Evolutionary conservation across 768 basidiomycete species (phyloP).

Genomic region (Boletus coccyginus): DNA sequence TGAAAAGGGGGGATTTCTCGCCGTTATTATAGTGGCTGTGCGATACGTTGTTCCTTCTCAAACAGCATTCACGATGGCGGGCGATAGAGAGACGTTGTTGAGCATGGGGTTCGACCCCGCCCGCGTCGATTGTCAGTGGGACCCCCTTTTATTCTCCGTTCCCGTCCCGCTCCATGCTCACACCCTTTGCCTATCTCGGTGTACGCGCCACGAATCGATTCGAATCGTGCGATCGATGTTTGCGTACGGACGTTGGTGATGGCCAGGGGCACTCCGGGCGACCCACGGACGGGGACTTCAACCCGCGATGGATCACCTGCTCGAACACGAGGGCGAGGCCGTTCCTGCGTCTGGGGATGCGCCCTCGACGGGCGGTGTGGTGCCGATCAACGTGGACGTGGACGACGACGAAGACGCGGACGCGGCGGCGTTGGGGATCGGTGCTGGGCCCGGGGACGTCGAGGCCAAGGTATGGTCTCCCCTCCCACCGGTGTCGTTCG

Average conservation of each 20-base stretch:
- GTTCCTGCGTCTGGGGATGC: constrained; percentile 56
- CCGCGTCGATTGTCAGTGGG: constrained; percentile 77
- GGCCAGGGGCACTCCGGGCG: constrained; percentile 82
- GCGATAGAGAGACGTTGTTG: constrained; percentile 72
- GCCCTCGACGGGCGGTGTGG: too few species aligned
- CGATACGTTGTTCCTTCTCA: too few species aligned
- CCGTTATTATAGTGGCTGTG: too few species aligned
- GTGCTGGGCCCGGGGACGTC: constrained; percentile 28
- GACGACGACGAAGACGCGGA: constrained; percentile 71
- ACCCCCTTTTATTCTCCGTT: neutral
- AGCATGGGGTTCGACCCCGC: constrained; percentile 85
- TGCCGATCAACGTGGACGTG: constrained; percentile 12
- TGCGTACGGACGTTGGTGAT: neutral
- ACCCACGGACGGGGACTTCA: constrained; percentile 84
- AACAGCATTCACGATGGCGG: constrained; percentile 30
- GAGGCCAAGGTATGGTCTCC: constrained; percentile 60
- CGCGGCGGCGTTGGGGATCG: constrained; percentile 51
- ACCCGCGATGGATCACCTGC: constrained; percentile 85
- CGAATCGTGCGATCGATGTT: neutral
- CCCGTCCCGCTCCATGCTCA: neutral
- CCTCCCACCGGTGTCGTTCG: neutral
- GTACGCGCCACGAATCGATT: too few species aligned
- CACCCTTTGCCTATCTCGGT: too few species aligned
- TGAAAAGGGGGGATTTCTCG: too few species aligned
- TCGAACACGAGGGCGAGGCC: constrained; percentile 74